phyloP scores from a whole-genome alignment of 2,329 filamentous ascomycete species.

The Pseudocercospora musae region DNA sequence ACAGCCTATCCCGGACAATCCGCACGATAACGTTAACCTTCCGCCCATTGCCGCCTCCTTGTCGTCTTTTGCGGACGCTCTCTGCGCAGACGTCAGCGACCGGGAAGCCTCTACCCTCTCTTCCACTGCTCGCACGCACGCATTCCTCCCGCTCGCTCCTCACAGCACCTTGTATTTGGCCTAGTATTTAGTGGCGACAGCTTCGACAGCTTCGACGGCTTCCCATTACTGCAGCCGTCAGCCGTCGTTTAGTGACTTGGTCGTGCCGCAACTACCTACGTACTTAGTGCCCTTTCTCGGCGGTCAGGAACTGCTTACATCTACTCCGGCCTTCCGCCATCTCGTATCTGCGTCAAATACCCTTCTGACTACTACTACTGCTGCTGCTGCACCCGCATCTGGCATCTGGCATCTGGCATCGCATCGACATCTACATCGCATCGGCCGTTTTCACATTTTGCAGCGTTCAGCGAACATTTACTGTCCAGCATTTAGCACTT shows the following conservation, averaged over 20 bases:
- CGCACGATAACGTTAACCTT: neutral
- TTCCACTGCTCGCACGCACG: neutral
- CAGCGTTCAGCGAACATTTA: conserved; percentile 12
- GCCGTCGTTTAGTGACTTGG: conserved; percentile 4
- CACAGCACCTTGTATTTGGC: neutral
- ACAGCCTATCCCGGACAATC: neutral
- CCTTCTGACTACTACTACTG: neutral
- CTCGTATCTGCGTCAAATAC: neutral
- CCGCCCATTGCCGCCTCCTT: neutral
- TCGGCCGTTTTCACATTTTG: conserved; percentile 1
- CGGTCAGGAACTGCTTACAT: conserved; percentile 9
- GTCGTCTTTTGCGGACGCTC: neutral
- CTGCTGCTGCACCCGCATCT: neutral
- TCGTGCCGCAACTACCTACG: conserved; percentile 2
- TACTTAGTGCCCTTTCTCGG: conserved; percentile 2
- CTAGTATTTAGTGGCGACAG: neutral
- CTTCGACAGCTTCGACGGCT: neutral
- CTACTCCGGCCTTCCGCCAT: neutral
- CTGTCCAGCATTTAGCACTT: conserved; percentile 1
- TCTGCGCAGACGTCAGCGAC: neutral
- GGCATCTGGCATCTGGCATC: conserved; percentile 1
- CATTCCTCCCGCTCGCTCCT: neutral
- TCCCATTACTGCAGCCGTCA: neutral
- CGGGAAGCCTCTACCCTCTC: neutral
- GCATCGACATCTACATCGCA: neutral